A percentile compares a stretch with the other conserved stretches of the same genome.
These are phyloP conservation scores for Colletotrichum sp. DNA, from an alignment of 2,329 filamentous ascomycete genomes.

Conservation along the genomic window DNA sequence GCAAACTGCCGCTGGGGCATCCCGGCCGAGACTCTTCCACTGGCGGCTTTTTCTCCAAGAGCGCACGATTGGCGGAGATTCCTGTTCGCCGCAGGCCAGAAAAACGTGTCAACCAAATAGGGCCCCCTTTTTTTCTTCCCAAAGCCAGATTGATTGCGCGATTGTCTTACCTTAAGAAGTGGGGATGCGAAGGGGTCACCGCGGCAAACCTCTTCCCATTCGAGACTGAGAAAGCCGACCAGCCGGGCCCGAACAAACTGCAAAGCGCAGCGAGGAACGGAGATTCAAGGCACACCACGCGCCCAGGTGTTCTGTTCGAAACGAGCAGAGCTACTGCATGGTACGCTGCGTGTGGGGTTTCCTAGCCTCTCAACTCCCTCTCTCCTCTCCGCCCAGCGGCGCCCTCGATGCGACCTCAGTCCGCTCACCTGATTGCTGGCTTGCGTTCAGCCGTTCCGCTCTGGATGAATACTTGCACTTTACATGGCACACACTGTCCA, in stretches of 20 bases:
- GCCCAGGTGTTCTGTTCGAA: not conserved
- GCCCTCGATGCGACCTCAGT: not conserved
- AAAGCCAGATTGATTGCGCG: not conserved
- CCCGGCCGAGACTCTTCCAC: not conserved
- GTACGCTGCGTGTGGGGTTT: not conserved
- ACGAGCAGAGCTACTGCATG: not conserved
- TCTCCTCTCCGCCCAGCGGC: not conserved
- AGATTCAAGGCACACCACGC: not conserved
- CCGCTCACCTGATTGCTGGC: not conserved
- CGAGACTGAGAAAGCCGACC: not conserved
- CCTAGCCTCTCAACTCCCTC: not conserved
- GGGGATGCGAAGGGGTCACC: not conserved
- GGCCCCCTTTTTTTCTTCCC: not conserved
- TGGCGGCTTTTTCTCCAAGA: not conserved
- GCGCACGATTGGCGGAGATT: conserved; percentile 14
- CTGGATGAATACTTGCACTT: not conserved
- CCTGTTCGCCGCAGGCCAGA: not conserved
- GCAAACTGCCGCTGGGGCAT: not conserved
- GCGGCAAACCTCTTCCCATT: not conserved
- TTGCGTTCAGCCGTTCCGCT: not conserved
- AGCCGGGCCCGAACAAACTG: not conserved
- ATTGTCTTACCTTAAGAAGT: not conserved
- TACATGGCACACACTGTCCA: conserved; percentile 3
- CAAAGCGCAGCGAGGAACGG: not conserved
- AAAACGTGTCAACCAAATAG: not conserved